Conservation (phyloP, 179 eudicot genomes). For the Amaranthus tricolor region DNA sequence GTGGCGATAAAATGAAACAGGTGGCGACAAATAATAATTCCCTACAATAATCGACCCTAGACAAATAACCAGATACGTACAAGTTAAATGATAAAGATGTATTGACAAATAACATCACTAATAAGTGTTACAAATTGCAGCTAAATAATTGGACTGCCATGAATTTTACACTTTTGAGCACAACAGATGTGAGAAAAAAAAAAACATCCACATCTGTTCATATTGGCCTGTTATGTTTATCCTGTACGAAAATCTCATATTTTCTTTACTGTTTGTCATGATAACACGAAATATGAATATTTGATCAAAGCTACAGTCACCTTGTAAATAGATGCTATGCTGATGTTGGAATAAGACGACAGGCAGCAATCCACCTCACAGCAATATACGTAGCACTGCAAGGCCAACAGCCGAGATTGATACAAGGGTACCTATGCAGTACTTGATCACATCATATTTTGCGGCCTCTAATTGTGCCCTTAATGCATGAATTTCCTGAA, state of each 20-base stretch:
- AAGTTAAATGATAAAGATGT: neutral
- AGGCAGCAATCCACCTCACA: slow-evolving; percentile 30
- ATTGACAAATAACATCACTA: neutral
- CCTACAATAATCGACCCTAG: too few species aligned
- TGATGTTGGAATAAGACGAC: neutral
- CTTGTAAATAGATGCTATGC: slow-evolving; percentile 3
- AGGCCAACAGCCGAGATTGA: slow-evolving; percentile 75
- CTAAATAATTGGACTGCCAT: slow-evolving; percentile 8
- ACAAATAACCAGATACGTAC: neutral
- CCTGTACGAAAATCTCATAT: neutral
- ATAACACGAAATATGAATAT: neutral
- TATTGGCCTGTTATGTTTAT: neutral
- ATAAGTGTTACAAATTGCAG: neutral
- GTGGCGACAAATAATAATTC: too few species aligned
- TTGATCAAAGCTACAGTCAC: neutral
- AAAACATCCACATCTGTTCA: slow-evolving; percentile 22
- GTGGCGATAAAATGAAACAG: too few species aligned
- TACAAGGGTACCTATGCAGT: slow-evolving; percentile 80
- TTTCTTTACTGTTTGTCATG: slow-evolving; percentile 6
- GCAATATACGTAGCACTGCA: slow-evolving; percentile 61
- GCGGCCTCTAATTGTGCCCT: slow-evolving; percentile 78
- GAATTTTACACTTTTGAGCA: slow-evolving; percentile 8
- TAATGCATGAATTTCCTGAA: slow-evolving; percentile 75
- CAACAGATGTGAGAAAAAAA: neutral
- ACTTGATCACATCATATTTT: slow-evolving; percentile 73